Evolutionary conservation across 306 rosid genomes (phyloP), one percentile per base, ranked within the genome.

Genomic region (Prunus kanzakura): DNA sequence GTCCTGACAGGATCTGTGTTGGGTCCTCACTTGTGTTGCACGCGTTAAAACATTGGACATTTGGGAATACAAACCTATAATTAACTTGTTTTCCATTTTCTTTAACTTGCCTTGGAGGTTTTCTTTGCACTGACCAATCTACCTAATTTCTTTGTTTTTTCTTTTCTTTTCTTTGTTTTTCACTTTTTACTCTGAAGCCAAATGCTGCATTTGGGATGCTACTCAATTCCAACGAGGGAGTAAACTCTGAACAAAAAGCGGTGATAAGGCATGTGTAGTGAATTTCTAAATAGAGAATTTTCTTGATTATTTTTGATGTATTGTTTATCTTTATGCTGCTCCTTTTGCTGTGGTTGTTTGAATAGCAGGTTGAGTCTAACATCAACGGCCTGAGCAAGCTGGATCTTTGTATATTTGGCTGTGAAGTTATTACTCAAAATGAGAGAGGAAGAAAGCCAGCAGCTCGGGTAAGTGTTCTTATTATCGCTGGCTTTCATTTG

Each of bases 401-500:
- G 72, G 23, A 38, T 71, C 15, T 27, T 9, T 25, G 15, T 13
- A 27, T 32, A 6, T 72, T 8, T 73, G 49, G 49, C 65, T 73
- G n/a, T 25, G 4, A 46, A 41, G 19, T 45, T 13, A 45, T 63
- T 43, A 15, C 16, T 69, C 64, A 3, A 2, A 38, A 41, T 50
- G 67, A 20, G 65, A 57, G 71, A 69, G 74, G 68, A 79, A 68
- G 86, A 85, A 91, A 85, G 90, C 91, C 90, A 91, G 88, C 86
- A 74, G 75, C 72, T 84, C 74, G 71, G 95, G 98, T 91, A 89
- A 93, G 97, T 93, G 74, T 79, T 79, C 73, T 75, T 81, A 86
- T 83, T 81, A 83, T 82, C 64, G 95, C 92, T 88, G 98, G 97
- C 90, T 79, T 88, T 82, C 89, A 58, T 75, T 77, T 84, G 82